Percentiles rank a stretch among this genome's conserved stretches.
Conservation (phyloP, 2,329 filamentous ascomycete genomes). For the Aspergillus tanneri region DNA sequence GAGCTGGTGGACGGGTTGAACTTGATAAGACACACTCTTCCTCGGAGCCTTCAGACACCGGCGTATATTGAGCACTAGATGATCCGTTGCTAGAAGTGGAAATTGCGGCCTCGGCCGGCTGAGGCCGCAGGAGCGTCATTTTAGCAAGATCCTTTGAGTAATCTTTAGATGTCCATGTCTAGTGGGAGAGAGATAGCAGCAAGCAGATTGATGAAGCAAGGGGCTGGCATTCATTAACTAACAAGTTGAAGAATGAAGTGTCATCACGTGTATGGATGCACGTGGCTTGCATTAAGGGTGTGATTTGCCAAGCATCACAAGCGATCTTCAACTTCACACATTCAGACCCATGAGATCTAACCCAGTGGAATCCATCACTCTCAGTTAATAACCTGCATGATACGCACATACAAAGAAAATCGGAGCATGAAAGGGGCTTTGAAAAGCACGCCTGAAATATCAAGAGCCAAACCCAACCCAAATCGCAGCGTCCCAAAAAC, state of each 20-base stretch:
- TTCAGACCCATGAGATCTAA: too few species aligned
- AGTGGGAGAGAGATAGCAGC: background rate
- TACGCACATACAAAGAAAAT: too few species aligned
- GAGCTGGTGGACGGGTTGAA: constrained; percentile 18
- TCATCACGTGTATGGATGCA: constrained; percentile 7
- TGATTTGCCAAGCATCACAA: constrained; percentile 10
- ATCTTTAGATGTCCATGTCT: constrained; percentile 4
- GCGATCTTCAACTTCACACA: background rate
- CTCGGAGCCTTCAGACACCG: constrained; percentile 35
- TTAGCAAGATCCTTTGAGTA: background rate
- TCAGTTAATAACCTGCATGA: too few species aligned
- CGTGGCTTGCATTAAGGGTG: constrained; percentile 12
- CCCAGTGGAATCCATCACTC: too few species aligned
- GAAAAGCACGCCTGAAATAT: too few species aligned
- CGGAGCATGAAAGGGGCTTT: too few species aligned
- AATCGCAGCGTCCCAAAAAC: background rate
- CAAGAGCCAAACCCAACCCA: background rate
- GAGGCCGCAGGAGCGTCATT: constrained; percentile 28
- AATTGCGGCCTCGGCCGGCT: constrained; percentile 26
- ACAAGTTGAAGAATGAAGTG: background rate
- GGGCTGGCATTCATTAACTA: background rate
- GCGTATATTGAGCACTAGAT: constrained; percentile 33
- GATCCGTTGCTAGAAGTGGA: constrained; percentile 27
- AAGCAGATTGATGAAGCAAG: background rate
- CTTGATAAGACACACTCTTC: constrained; percentile 20